A percentile compares a stretch with the other conserved stretches of the same genome.
Evolutionary conservation across 2,329 filamentous ascomycete species (phyloP).

Genomic region (Pyricularia grisea): DNA sequence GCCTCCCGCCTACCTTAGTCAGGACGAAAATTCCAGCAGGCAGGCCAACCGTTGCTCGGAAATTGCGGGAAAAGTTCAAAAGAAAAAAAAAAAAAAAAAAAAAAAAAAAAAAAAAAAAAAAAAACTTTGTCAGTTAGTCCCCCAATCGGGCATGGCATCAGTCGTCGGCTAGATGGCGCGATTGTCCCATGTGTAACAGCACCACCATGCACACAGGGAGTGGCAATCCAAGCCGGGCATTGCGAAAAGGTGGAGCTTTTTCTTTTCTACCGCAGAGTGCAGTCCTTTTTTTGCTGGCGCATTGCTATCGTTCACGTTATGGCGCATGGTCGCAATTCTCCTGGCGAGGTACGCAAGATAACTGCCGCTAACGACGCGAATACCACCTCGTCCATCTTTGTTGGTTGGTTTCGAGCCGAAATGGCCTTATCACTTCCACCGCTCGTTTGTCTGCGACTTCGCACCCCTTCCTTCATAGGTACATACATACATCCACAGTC

Average conservation of each 20-base stretch:
- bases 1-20: not conserved
- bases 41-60: not conserved
- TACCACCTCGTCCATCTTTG: not conserved
- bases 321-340: not conserved
- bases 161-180: conserved; percentile 17
- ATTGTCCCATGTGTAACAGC: conserved; percentile 10
- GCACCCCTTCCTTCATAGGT: not conserved
- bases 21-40: not conserved
- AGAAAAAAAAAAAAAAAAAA: too few relatives aligned
- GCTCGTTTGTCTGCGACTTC: not conserved
- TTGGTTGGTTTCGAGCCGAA: not conserved
- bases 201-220: not conserved
- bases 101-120: not conserved
- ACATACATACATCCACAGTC: not conserved
- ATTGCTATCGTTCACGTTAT: not conserved
- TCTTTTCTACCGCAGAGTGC: not conserved
- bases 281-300: not conserved
- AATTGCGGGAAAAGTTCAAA: not conserved
- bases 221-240: not conserved
- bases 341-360: conserved; percentile 1
- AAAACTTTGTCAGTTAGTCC: not conserved
- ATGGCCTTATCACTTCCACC: conserved; percentile 1
- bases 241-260: not conserved
- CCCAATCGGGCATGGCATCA: conserved; percentile 16
- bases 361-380: not conserved